Evolutionary conservation across 164 flowering plant genomes (phyloP).

Genomic region (Sextonia rubra): DNA sequence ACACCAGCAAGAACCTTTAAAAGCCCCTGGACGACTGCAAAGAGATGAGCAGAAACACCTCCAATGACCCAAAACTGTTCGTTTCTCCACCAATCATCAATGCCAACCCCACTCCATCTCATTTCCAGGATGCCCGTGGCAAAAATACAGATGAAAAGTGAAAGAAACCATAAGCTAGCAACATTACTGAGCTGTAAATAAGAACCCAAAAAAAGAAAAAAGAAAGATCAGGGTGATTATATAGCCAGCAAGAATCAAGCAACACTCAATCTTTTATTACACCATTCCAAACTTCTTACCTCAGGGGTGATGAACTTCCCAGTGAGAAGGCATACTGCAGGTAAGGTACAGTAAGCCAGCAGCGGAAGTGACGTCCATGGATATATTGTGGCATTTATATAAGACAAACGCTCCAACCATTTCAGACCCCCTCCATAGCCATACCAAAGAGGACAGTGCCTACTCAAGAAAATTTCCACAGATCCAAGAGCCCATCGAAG

Average conservation of each 20-base stretch:
- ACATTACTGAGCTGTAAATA: constrained; percentile 50
- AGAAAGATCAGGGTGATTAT: constrained; percentile 4
- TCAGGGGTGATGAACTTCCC: constrained; percentile 92
- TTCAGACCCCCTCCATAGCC: constrained; percentile 81
- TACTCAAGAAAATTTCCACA: constrained; percentile 89
- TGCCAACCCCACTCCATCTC: constrained; percentile 70
- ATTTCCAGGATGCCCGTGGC: constrained; percentile 56
- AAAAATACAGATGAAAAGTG: constrained; percentile 56
- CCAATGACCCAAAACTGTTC: constrained; percentile 79
- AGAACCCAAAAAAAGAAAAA: neutral
- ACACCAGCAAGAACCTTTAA: constrained; percentile 62
- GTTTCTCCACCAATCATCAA: constrained; percentile 76
- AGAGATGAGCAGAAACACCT: constrained; percentile 60
- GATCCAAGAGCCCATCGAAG: constrained; percentile 96
- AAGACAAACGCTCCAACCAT: constrained; percentile 81
- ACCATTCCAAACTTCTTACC: constrained; percentile 30
- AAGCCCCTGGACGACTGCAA: constrained; percentile 64
- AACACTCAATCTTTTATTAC: neutral
- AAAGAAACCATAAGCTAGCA: constrained; percentile 58
- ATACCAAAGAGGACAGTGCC: constrained; percentile 74
- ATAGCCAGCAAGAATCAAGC: neutral
- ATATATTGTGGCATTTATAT: constrained; percentile 83
- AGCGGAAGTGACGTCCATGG: constrained; percentile 86
- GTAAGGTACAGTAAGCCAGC: constrained; percentile 81
- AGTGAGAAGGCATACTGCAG: constrained; percentile 89